Base-by-base conservation (phyloP, 768 basidiomycete species). In the Pulveroboletus sp. region DNA sequence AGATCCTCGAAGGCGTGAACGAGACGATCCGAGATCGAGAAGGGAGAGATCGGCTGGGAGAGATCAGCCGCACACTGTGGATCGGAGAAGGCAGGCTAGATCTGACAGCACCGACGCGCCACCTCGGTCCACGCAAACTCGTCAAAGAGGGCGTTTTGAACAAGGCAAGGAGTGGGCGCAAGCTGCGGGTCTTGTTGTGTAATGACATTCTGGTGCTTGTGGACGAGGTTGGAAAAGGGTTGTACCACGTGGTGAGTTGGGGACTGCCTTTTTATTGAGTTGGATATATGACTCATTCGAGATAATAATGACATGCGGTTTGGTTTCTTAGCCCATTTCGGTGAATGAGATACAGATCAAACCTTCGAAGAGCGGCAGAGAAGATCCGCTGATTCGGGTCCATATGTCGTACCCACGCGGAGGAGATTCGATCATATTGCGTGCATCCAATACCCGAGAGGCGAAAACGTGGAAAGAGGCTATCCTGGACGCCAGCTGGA, bases 171-270 rank as follows among this genome's bases (percentile, higher is more conserved):
- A 93, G 91, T 52, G 84, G 89, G 4, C 74, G 87, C 44, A 89
- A 81, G 63, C 67, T 97, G 39, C 76, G 82, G 36, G 80, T 76
- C 6, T 83, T 93, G 67, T 67, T 98, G 54, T 97, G 93, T 61
- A 95, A 80, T 60, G 95, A 97, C 62, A 87, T 95, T 37, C 66
- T 97, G 41, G 82, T 97, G 4, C 73, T 98, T 49, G 85, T 91
- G 17, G 90, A 93, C 57, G 84, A 83, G 30, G 66, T 68, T 1
- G 78, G 78, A 26, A 81, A 77, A 53, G 82, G 81, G 11, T 63
- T 95, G 13, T 94, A 94, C 67, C 80, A 88, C 35, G 87, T 93
- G 81, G 93, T 93, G 46, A 58, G 83, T 70, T n/a, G 31, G 31
- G 8, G 7, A 27, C 7, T 7, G 27, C 27, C 21, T 3, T 1